Evolutionary conservation across 208 protist species (phyloP), one percentile per base, ranked within the genome.

Genomic region (Crithidia acanthocephali): DNA sequence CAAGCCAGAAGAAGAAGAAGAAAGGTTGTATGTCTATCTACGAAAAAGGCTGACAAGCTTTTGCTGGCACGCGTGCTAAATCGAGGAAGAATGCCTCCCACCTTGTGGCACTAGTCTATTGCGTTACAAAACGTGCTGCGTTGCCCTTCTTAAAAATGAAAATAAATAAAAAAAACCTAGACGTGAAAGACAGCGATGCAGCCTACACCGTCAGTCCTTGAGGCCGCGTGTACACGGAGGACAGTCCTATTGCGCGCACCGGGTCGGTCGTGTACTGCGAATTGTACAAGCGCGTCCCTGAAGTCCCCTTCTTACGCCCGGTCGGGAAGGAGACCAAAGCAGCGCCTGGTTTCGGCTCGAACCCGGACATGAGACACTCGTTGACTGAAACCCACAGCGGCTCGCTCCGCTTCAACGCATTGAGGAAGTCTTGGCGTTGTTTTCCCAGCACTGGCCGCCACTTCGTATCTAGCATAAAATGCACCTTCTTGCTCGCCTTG

Each of bases 351-450:
- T 79, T 85, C 20, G 85, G 81, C 48, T 88, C 80, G 68, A 96
- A 94, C 25, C 92, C 92, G 7, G 89, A 95, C 89, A 96, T 94
- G 16, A 96, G 73, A 48, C 88, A 94, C 80, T 96, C 92, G 72
- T 90, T 96, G 58, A 94, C 86, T 9, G 92, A 93, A 1, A 96
- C 83, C 92, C 92, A 96, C 52, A 96, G 79, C 48, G 92, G 89
- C 30, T 65, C 79, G 13, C 48, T 42, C 48, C 89, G 85, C 27
- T 84, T 86, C 30, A 92, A 73, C 0, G 83, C 85, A 13, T 74
- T 68, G 15, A 96, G 75, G 55, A 78, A 96, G 45, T 85, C 83
- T 65, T 96, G 88, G 27, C 88, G 69, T 51, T 91, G 89, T 70
- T 91, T 94, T 28, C 92, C 92, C 8, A 96, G 68, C 40, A 96